These are phyloP conservation scores for Vinca minor DNA, from an alignment of 257 asterid genomes.

Conservation along the genomic window DNA sequence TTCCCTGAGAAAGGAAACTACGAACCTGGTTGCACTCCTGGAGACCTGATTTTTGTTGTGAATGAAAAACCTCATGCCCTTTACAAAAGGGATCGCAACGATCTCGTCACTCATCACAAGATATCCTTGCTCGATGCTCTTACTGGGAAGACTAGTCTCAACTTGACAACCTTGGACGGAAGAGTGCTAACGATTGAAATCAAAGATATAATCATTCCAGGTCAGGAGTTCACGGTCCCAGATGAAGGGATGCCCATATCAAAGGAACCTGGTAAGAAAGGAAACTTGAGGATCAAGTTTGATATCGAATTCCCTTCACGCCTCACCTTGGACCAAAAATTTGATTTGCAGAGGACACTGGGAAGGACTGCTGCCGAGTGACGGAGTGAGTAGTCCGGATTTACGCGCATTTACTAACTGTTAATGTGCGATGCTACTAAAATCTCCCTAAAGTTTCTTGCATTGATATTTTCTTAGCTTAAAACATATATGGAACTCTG, in stretches of 20 bases:
- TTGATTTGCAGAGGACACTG: constrained; percentile 66
- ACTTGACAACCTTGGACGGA: constrained; percentile 61
- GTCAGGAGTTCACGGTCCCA: constrained; percentile 58
- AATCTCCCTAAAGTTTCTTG: constrained; percentile 22
- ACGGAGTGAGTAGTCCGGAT: constrained; percentile 25
- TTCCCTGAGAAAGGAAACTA: constrained; percentile 90
- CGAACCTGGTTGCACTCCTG: constrained; percentile 58
- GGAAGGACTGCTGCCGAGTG: constrained; percentile 49
- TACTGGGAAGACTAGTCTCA: constrained; percentile 67
- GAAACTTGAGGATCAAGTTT: constrained; percentile 75
- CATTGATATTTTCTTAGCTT: constrained; percentile 15
- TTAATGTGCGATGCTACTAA: constrained; percentile 25
- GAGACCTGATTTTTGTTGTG: constrained; percentile 71
- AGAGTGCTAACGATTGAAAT: constrained; percentile 46
- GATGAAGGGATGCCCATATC: constrained; percentile 96
- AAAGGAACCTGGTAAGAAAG: constrained; percentile 73
- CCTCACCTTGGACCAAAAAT: constrained; percentile 69
- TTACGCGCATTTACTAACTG: constrained; percentile 18
- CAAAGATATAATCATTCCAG: constrained; percentile 67
- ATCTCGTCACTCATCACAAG: constrained; percentile 49
- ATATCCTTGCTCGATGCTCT: constrained; percentile 80
- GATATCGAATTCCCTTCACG: constrained; percentile 79
- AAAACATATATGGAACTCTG: constrained; percentile 23
- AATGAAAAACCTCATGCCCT: constrained; percentile 73
- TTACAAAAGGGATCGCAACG: constrained; percentile 79